Evolutionary conservation across 495 filamentous ascomycete species (phyloP).

Genomic region (Choiromyces venosus): DNA sequence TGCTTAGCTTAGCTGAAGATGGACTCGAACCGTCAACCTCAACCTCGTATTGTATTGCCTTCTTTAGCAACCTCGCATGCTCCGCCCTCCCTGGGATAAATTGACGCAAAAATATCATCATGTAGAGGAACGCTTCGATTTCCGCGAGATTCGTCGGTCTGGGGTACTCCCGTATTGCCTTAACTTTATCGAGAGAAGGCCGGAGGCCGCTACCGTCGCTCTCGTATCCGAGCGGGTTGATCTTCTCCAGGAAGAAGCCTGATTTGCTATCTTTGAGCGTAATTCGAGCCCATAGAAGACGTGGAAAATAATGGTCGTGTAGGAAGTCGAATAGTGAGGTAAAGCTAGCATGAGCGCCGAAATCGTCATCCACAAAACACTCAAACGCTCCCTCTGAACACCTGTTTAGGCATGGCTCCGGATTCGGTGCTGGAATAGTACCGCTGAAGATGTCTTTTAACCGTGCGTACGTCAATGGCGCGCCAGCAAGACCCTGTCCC

Average conservation of each 20-base stretch:
- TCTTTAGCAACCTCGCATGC: neutral
- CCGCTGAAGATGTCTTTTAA: slow-evolving; percentile 7
- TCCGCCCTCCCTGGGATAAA: neutral
- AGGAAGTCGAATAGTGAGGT: neutral
- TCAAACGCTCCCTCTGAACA: neutral
- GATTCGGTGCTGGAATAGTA: neutral
- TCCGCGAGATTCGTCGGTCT: neutral
- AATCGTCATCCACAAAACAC: slow-evolving; percentile 14
- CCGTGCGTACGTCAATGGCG: slow-evolving; percentile 6
- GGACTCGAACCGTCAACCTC: too few species aligned
- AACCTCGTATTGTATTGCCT: neutral
- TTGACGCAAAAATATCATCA: neutral
- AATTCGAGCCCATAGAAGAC: neutral
- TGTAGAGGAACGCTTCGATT: neutral
- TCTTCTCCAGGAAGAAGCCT: neutral
- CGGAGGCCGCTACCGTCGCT: neutral
- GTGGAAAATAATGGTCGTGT: neutral
- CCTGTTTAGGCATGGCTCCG: neutral
- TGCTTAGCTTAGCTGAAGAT: rapidly evolving
- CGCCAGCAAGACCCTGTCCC: neutral
- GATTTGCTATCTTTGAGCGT: neutral
- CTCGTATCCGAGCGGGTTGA: neutral
- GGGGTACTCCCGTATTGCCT: slow-evolving; percentile 1
- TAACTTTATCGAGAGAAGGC: neutral
- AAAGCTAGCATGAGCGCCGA: neutral